Conservation (phyloP, 1,284 basidiomycete species). For the Caloboletus inedulis region DNA sequence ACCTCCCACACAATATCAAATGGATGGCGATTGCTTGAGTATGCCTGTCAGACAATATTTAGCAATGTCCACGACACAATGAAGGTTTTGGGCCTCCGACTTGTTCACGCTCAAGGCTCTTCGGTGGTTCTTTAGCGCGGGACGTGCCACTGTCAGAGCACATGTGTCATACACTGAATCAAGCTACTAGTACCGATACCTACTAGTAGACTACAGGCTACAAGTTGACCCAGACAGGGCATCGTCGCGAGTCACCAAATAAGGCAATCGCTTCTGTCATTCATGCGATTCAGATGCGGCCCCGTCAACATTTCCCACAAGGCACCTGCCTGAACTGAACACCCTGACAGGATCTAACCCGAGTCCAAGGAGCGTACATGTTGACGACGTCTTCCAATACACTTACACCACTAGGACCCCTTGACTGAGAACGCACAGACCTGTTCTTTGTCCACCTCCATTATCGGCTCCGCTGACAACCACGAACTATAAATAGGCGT, state of each 20-base stretch:
- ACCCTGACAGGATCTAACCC: neutral
- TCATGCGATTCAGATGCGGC: too few relatives aligned
- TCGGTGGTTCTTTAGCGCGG: neutral
- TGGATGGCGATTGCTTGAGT: slow-evolving; percentile 14
- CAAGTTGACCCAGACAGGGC: too few relatives aligned
- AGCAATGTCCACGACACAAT: neutral
- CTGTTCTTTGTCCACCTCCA: too few relatives aligned
- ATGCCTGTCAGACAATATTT: slow-evolving; percentile 26
- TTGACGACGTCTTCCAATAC: slow-evolving; percentile 32
- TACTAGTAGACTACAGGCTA: too few relatives aligned
- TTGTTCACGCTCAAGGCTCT: neutral
- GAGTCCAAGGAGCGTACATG: slow-evolving; percentile 14
- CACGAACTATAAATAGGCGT: too few relatives aligned
- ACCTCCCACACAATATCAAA: slow-evolving; percentile 34
- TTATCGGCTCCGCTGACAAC: too few relatives aligned
- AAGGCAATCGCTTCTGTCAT: slow-evolving; percentile 11
- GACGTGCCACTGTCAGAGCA: neutral
- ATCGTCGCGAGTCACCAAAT: slow-evolving; percentile 3
- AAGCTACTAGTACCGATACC: too few relatives aligned
- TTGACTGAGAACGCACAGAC: too few relatives aligned
- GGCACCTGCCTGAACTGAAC: neutral
- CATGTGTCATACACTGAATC: too few relatives aligned
- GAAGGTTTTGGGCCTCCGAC: neutral
- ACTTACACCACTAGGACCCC: too few relatives aligned
- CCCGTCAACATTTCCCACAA: neutral